phyloP scores from a whole-genome alignment of 495 filamentous ascomycete genomes.

The Aspergillus olivimuriae region DNA sequence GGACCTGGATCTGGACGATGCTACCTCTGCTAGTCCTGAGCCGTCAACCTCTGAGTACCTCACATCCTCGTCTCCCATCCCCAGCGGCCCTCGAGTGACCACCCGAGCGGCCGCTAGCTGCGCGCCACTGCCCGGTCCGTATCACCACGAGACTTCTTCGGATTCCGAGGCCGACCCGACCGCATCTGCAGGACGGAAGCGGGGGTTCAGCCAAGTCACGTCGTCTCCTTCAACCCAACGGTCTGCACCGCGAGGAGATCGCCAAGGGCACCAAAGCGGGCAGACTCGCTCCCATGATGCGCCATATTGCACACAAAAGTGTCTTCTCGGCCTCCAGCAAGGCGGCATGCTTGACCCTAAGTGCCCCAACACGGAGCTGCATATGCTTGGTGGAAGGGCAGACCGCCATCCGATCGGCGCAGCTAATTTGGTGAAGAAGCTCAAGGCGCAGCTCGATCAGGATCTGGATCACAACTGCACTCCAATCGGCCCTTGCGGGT shows the following conservation, averaged over 20 bases:
- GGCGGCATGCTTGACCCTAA: slow-evolving; percentile 21
- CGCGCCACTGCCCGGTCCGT: slow-evolving; percentile 7
- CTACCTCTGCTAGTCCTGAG: slow-evolving; percentile 12
- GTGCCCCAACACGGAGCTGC: slow-evolving; percentile 31
- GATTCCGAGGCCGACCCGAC: slow-evolving; percentile 12
- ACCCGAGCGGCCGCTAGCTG: slow-evolving; percentile 16
- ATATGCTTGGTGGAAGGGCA: slow-evolving; percentile 5
- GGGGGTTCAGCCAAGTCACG: slow-evolving; percentile 17
- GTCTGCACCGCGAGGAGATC: neutral
- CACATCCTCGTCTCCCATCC: slow-evolving; percentile 9
- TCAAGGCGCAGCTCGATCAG: slow-evolving; percentile 23
- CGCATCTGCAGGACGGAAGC: slow-evolving; percentile 15
- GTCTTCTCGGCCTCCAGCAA: slow-evolving; percentile 31
- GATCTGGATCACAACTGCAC: slow-evolving; percentile 21
- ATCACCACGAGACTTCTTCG: slow-evolving; percentile 7
- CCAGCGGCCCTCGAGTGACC: slow-evolving; percentile 12
- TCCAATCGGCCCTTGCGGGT: slow-evolving; percentile 15
- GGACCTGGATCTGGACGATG: slow-evolving; percentile 10
- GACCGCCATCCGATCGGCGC: slow-evolving; percentile 9
- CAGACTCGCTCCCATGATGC: slow-evolving; percentile 3
- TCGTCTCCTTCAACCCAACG: slow-evolving; percentile 7
- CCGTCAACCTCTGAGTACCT: slow-evolving; percentile 8
- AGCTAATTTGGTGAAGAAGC: slow-evolving; percentile 4
- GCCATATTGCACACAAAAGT: slow-evolving; percentile 33
- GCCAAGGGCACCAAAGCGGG: neutral